These are phyloP conservation scores for Pyrenophora graminea DNA, from an alignment of 2,329 filamentous ascomycete genomes.

Conservation along the genomic window DNA sequence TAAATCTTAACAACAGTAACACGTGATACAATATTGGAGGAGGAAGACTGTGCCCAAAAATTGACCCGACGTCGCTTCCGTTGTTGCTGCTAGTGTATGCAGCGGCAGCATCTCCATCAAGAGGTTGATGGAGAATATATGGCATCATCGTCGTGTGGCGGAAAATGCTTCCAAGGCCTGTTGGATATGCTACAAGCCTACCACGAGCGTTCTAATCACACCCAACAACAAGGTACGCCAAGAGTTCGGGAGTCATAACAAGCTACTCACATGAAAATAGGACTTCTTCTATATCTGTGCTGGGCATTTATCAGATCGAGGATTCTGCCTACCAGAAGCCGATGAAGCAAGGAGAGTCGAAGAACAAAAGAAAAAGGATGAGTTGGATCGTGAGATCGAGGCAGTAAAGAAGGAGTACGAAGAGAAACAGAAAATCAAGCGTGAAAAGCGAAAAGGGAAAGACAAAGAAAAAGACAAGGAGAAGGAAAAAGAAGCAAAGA, in stretches of 20 bases:
- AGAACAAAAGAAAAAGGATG: conserved; percentile 60
- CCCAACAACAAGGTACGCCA: conserved; percentile 78
- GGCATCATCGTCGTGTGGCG: conserved; percentile 83
- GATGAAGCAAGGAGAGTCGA: conserved; percentile 64
- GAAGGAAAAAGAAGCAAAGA: conserved; percentile 56
- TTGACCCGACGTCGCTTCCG: neutral
- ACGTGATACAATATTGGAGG: too few relatives aligned
- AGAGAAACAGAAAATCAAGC: conserved; percentile 63
- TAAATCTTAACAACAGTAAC: too few relatives aligned
- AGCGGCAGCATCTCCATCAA: neutral
- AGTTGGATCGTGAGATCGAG: conserved; percentile 55
- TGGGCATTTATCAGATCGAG: conserved; percentile 77
- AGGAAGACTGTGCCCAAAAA: neutral
- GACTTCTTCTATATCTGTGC: conserved; percentile 94
- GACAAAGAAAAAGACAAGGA: conserved; percentile 64
- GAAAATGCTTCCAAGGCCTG: conserved; percentile 83
- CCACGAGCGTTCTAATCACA: conserved; percentile 83
- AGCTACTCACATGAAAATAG: conserved; percentile 43
- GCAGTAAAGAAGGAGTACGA: conserved; percentile 56
- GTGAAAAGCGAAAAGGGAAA: conserved; percentile 51
- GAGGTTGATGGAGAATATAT: conserved; percentile 69
- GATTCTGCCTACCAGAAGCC: conserved; percentile 76
- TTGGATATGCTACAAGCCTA: conserved; percentile 89
- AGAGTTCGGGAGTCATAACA: neutral
- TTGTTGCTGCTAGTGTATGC: neutral